Evolutionary conservation across 225 moss, liverwort and hornwort genomes (phyloP), one percentile per base, ranked within the genome.

Genomic region (Bryoerythrophyllum caledonicum): DNA sequence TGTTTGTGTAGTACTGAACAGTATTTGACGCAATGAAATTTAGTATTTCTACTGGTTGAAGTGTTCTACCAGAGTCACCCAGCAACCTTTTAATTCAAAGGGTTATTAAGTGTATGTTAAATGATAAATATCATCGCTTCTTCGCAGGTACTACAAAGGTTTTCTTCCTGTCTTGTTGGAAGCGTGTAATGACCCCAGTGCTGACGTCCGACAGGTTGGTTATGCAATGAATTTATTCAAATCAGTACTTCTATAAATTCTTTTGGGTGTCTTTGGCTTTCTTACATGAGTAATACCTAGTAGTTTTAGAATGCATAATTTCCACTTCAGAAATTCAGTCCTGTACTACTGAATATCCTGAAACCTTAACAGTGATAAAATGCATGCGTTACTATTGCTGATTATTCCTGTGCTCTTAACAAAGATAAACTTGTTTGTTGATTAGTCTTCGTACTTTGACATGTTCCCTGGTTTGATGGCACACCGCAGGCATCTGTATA

Each of bases 141-240:
- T 65, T 26, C 46, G 40, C 89, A 99, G 99, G 79, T 99, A 99
- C 71, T 99, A 99, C 59, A 87, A 92, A 80, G 88, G 85, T 27
- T 99, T 99, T 60, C 78, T 99, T 80, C 99, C 99, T 17, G 87
- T 71, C 79, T 83, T 99, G 35, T 82, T 99, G 86, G 91, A 89
- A 81, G 90, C 95, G n/a, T 90, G 91, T 75, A 95, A 85, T 60
- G 99, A 99, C 51, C 32, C 68, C 11, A 93, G 90, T 70, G 85
- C 95, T 6, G 99, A 99, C 82, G 95, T 99, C 40, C 91, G 99
- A 21, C 99, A 99, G 95, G 99, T 99, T 20, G 10, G 88, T 72
- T 60, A 53, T 10, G 40, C 16, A 44, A 16, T 65, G 14, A 63
- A 12, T 64, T 12, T 34, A 21, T 69, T 73, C 19, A 2, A 60